Evolutionary conservation across 257 asterid species (phyloP).

Genomic region (Buddleja alternifolia): DNA sequence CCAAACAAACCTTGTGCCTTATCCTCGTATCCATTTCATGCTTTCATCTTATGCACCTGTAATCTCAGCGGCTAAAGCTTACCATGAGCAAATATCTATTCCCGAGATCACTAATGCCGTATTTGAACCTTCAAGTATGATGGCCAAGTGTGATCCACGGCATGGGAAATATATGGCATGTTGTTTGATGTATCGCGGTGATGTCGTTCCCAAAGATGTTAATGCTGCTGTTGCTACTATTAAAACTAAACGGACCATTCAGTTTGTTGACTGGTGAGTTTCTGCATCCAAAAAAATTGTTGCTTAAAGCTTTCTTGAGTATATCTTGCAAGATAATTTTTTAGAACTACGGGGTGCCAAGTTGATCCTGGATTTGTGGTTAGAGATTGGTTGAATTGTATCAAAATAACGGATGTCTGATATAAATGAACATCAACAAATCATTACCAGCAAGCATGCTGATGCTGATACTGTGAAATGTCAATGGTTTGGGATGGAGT

Average conservation of each 20-base stretch:
- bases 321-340: too few relatives aligned
- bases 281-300: too few relatives aligned
- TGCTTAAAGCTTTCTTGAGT: neutral
- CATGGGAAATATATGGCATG: slow-evolving; percentile 24
- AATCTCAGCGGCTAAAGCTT: slow-evolving; percentile 32
- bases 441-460: too few relatives aligned
- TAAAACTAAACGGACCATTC: slow-evolving; percentile 25
- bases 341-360: too few relatives aligned
- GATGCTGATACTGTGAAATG: too few relatives aligned
- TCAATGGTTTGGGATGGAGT: too few relatives aligned
- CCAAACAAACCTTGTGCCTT: slow-evolving; percentile 36
- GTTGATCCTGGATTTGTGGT: too few relatives aligned
- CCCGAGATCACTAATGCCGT: slow-evolving; percentile 33
- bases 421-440: too few relatives aligned
- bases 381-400: too few relatives aligned
- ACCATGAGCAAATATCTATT: slow-evolving; percentile 33
- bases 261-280: slow-evolving; percentile 31
- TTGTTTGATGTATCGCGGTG: slow-evolving; percentile 31
- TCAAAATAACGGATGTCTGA: too few relatives aligned
- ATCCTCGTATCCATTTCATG: slow-evolving; percentile 38
- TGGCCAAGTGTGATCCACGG: slow-evolving; percentile 30
- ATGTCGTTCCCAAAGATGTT: slow-evolving; percentile 32
- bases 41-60: slow-evolving; percentile 40
- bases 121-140: slow-evolving; percentile 32
- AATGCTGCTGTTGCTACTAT: slow-evolving; percentile 31